Percentiles rank a stretch among this genome's conserved stretches.
Conservation (phyloP, 345 rosid genomes). For the Conringia planisiliqua region DNA sequence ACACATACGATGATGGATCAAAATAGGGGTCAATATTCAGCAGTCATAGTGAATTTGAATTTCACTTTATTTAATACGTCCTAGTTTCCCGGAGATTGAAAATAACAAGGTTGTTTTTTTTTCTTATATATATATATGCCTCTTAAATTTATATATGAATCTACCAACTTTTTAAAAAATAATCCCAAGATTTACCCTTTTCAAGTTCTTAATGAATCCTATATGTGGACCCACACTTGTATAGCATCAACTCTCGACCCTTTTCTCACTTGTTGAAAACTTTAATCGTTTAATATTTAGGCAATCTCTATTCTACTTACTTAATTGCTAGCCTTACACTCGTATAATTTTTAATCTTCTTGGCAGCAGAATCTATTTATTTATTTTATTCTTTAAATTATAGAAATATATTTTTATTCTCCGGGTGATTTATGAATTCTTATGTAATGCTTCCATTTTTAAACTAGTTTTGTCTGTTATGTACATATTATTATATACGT, state of each 20-base stretch:
- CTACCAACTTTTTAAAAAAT: slow-evolving; percentile 19
- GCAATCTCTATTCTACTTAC: slow-evolving; percentile 2
- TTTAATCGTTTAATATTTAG: slow-evolving; percentile 19
- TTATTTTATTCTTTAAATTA: slow-evolving; percentile 7
- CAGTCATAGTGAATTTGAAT: not conserved
- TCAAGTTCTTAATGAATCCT: slow-evolving; percentile 6
- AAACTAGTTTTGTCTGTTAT: not conserved
- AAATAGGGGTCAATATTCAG: no score
- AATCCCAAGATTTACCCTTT: slow-evolving; percentile 23
- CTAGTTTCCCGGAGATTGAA: not conserved
- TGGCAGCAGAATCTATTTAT: slow-evolving; percentile 17
- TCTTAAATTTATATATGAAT: not conserved
- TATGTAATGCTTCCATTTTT: not conserved
- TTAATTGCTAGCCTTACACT: slow-evolving; percentile 8
- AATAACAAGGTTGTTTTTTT: not conserved
- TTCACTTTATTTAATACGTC: not conserved
- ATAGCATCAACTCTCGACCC: not conserved
- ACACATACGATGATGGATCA: not conserved
- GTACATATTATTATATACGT: slow-evolving; percentile 13
- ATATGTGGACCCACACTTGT: slow-evolving; percentile 16
- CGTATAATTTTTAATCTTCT: not conserved
- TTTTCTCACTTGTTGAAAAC: not conserved
- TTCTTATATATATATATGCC: not conserved
- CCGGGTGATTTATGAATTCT: slow-evolving; percentile 28
- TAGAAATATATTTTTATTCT: slow-evolving; percentile 20